These are phyloP conservation scores for Patellaria atrata DNA, from an alignment of 495 filamentous ascomycete genomes.

Conservation along the genomic window DNA sequence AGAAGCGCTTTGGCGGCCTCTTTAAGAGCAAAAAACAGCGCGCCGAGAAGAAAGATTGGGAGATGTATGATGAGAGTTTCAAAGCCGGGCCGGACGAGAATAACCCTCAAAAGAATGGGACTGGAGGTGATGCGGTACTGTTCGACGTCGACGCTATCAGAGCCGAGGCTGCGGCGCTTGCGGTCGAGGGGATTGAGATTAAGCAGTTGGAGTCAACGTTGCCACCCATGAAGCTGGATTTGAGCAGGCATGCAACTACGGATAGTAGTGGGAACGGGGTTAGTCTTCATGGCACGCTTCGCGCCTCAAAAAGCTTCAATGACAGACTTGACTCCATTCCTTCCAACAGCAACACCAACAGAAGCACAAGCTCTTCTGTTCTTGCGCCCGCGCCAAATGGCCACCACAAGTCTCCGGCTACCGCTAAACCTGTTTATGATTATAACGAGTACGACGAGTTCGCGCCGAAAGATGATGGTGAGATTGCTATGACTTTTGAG, in stretches of 20 bases:
- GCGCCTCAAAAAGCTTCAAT: conserved; percentile 20
- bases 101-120: conserved; percentile 28
- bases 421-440: conserved; percentile 1
- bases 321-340: conserved; percentile 12
- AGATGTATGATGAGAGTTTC: conserved; percentile 62
- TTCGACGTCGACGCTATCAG: conserved; percentile 96
- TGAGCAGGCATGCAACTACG: conserved; percentile 6
- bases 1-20: conserved; percentile 60
- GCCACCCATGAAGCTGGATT: conserved; percentile 72
- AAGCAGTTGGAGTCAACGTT: conserved; percentile 76
- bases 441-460: conserved; percentile 19
- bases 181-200: conserved; percentile 59
- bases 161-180: conserved; percentile 49
- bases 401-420: neutral
- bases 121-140: conserved; percentile 38
- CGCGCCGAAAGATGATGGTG: conserved; percentile 8
- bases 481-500: conserved; percentile 20
- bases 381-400: conserved; percentile 3
- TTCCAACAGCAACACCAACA: neutral
- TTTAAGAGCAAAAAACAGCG: conserved; percentile 70
- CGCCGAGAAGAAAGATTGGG: conserved; percentile 79
- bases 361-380: conserved; percentile 3
- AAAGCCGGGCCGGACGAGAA: conserved; percentile 22
- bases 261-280: neutral
- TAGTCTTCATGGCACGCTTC: conserved; percentile 7